Conservation (phyloP, 495 filamentous ascomycete genomes). For the Lophium mytilinum region DNA sequence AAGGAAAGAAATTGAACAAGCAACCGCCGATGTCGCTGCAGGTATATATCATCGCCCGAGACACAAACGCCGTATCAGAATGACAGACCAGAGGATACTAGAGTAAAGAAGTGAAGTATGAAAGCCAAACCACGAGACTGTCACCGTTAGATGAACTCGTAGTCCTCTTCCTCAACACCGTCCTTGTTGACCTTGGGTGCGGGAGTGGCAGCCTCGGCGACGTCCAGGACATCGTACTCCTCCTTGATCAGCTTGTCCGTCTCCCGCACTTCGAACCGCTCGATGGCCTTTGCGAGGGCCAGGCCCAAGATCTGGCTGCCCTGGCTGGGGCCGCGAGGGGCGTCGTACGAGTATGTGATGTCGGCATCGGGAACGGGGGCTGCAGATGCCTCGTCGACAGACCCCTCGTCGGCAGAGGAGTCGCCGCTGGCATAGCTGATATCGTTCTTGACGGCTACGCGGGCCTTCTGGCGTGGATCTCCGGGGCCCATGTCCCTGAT, state of each 20-base stretch:
- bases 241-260: constrained; percentile 50
- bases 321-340: constrained; percentile 35
- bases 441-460: constrained; percentile 25
- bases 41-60: background rate
- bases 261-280: constrained; percentile 48
- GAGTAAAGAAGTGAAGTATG: no score
- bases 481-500: background rate
- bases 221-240: constrained; percentile 50
- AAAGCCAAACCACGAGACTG: no score
- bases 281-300: constrained; percentile 47
- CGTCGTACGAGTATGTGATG: constrained; percentile 43
- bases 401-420: constrained; percentile 27
- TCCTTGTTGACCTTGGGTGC: constrained; percentile 11
- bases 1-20: constrained; percentile 7
- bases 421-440: constrained; percentile 24
- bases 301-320: constrained; percentile 48
- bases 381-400: constrained; percentile 37
- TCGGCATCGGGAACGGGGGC: constrained; percentile 37
- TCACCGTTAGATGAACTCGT: constrained; percentile 21
- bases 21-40: constrained; percentile 3
- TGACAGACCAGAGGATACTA: background rate
- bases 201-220: constrained; percentile 31
- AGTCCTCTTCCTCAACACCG: constrained; percentile 23
- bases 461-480: constrained; percentile 8
- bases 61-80: constrained; percentile 7